Percentiles rank a stretch among this genome's conserved stretches.
Evolutionary conservation across 2,329 filamentous ascomycete species (phyloP).

Genomic region (Domatiomyces catenatus): DNA sequence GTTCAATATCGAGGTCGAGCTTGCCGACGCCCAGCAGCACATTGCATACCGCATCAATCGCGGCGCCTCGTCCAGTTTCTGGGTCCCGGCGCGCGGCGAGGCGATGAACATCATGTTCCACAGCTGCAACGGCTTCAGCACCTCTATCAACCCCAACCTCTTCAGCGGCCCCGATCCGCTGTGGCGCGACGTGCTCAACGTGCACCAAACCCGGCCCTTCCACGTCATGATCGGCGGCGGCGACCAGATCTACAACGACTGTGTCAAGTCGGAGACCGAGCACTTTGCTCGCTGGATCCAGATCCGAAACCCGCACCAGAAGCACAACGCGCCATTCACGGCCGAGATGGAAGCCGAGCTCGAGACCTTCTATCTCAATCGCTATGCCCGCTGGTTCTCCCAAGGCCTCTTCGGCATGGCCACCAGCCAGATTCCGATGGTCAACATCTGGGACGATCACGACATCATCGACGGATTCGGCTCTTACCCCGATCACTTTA

Average conservation of each 20-base stretch:
- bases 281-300: conserved; percentile 73
- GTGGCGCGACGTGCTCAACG: conserved; percentile 92
- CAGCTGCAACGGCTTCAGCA: conserved; percentile 90
- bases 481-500: conserved; percentile 82
- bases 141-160: conserved; percentile 58
- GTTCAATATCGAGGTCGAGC: conserved; percentile 87
- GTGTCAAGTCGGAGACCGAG: conserved; percentile 56
- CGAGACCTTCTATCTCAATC: conserved; percentile 72
- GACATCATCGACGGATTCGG: conserved; percentile 85
- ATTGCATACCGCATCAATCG: conserved; percentile 93
- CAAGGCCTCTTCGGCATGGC: conserved; percentile 89
- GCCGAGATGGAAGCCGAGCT: conserved; percentile 74
- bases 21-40: conserved; percentile 60
- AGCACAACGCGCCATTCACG: conserved; percentile 64
- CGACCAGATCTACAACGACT: conserved; percentile 93
- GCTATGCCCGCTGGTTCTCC: conserved; percentile 91
- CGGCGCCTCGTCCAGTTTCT: conserved; percentile 78
- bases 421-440: conserved; percentile 88
- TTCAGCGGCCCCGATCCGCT: conserved; percentile 88
- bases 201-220: conserved; percentile 78
- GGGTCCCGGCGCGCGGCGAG: conserved; percentile 72
- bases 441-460: conserved; percentile 96
- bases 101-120: conserved; percentile 99
- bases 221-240: conserved; percentile 97
- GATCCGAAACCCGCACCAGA: conserved; percentile 63